phyloP scores from a whole-genome alignment of 2,329 filamentous ascomycete species.

The Nemania sp. region DNA sequence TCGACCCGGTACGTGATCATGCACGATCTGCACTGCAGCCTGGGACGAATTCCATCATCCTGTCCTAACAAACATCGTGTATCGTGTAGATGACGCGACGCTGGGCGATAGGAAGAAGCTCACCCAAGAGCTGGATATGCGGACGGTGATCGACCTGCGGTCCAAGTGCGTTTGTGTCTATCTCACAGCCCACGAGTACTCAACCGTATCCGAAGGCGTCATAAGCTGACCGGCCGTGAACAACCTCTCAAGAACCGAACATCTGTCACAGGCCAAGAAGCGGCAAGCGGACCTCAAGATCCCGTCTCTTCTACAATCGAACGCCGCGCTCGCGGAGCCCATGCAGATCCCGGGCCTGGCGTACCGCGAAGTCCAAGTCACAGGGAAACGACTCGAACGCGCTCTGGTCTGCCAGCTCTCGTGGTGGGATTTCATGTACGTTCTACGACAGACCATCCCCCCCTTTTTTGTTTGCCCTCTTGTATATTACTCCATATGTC shows the following conservation, averaged over 20 bases:
- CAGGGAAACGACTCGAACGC: conserved; percentile 70
- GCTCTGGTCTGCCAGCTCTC: conserved; percentile 69
- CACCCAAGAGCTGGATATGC: conserved; percentile 62
- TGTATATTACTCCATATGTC: no score
- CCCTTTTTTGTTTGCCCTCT: background rate
- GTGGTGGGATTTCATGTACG: conserved; percentile 67
- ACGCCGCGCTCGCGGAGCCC: conserved; percentile 56
- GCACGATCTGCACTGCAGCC: background rate
- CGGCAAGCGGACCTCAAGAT: conserved; percentile 51
- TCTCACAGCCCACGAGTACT: background rate
- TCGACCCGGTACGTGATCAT: conserved; percentile 52
- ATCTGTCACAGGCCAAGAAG: conserved; percentile 68
- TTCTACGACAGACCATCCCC: background rate
- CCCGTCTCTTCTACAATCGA: conserved; percentile 51
- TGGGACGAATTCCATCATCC: no score
- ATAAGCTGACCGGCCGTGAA: conserved; percentile 1
- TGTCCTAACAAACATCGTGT: background rate
- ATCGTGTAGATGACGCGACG: conserved; percentile 67
- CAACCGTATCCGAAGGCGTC: background rate
- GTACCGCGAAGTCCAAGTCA: conserved; percentile 73
- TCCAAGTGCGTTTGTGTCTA: conserved; percentile 64
- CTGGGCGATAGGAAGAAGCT: conserved; percentile 64
- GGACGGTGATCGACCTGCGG: conserved; percentile 77
- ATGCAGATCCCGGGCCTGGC: conserved; percentile 64
- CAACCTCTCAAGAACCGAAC: conserved; percentile 63